Conservation (phyloP, 768 basidiomycete genomes). For the Suillus decipiens region DNA sequence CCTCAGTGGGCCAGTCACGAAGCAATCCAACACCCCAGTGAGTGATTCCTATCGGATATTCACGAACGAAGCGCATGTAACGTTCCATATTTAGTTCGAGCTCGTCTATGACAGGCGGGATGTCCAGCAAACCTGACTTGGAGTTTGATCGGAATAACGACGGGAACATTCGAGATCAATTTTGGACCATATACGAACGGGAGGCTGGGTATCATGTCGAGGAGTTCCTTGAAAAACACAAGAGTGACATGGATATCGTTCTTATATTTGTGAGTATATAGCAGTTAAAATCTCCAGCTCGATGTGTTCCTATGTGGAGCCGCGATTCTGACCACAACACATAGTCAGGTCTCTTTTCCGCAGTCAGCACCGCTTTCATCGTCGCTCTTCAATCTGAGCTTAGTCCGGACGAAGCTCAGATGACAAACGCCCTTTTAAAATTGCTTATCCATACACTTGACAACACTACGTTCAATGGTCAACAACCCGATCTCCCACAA, state of each 20-base stretch:
- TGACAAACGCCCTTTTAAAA: constrained; percentile 23
- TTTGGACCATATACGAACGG: constrained; percentile 18
- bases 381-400: constrained; percentile 37
- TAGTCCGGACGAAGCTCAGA: constrained; percentile 26
- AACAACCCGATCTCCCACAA: constrained; percentile 6
- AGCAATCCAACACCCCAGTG: background rate
- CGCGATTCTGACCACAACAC: background rate
- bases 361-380: constrained; percentile 38
- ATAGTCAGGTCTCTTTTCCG: constrained; percentile 43
- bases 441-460: constrained; percentile 11
- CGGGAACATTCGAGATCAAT: constrained; percentile 1
- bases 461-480: constrained; percentile 9
- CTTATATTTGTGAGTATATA: constrained; percentile 23
- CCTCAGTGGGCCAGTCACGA: background rate
- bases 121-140: background rate
- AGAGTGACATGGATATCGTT: constrained; percentile 21
- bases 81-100: background rate
- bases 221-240: constrained; percentile 20
- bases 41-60: background rate
- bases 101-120: background rate
- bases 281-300: background rate
- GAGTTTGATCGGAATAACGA: background rate
- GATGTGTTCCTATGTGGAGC: background rate
- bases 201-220: constrained; percentile 20
- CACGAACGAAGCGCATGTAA: background rate